Base-by-base conservation (phyloP, 2,329 filamentous ascomycete species). In the Mycosphaerella sp. region DNA sequence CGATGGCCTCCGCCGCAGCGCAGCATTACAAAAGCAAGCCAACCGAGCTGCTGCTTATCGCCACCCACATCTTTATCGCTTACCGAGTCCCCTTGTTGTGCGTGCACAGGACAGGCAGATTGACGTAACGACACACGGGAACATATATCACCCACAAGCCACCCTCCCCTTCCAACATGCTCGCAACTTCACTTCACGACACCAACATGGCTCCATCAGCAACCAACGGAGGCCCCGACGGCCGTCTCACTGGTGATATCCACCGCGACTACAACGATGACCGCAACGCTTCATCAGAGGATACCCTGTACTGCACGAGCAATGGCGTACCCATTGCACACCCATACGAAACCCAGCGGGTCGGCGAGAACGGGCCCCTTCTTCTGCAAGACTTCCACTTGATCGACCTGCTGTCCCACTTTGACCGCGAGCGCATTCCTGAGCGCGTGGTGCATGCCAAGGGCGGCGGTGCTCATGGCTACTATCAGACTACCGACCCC, bases 291-390 rank as follows among this genome's bases (percentile, higher is more conserved):
- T 65, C 67, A 7, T 69, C 72, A 2, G 64, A 76, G 54, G 70
- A 77, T 47, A 72, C 73, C 11, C 56, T 79, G 11, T 84, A 84
- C 67, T 73, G 77, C 31, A 78, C 80, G 42, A 77, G 74, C 68
- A 83, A 81, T 66, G 79, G 78, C 52, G 74, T 73, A 0, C 80
- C 80, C 1, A 74, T 80, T 60, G 73, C 80, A 7, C 79, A 83
- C 59, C 78, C 80, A 1, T 82, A 83, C 61, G 80, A 80, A 62
- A 64, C 75, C 0, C 79, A 83, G 67, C 71, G 80, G 29, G 76
- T 72, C 3, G 80, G 80, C 59, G 77, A 80, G 61, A 80, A 78
- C 42, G 81, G 81, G 0, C 80, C 80, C 31, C 72, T 83, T 0
- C 74, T 84, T 1, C 69, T 82, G 60, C 73, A 81, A 50, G 75